Conservation (phyloP, 1,284 basidiomycete species). For the Apiotrichum veenhuisii region DNA sequence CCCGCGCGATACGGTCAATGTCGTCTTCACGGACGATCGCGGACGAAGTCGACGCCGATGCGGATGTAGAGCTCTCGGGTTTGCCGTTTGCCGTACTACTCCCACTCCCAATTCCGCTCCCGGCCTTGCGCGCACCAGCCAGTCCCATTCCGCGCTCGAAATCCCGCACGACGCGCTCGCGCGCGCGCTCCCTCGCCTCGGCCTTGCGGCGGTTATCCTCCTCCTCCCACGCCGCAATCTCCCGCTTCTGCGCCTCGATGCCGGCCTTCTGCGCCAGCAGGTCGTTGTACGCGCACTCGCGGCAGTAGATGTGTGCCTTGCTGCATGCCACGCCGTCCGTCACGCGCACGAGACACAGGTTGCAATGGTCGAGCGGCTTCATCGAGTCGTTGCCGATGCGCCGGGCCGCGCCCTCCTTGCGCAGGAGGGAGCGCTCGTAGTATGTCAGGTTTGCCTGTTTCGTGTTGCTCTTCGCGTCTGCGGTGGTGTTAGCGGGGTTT, state of each 20-base stretch:
- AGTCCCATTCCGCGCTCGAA: slow-evolving; percentile 74
- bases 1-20: slow-evolving; percentile 64
- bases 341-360: slow-evolving; percentile 74
- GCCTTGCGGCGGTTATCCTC: slow-evolving; percentile 70
- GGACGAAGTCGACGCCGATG: slow-evolving; percentile 7
- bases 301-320: slow-evolving; percentile 80
- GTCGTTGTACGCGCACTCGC: slow-evolving; percentile 63
- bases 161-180: slow-evolving; percentile 76
- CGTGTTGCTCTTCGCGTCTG: slow-evolving; percentile 49
- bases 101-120: not conserved
- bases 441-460: slow-evolving; percentile 46
- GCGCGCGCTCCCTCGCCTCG: slow-evolving; percentile 64
- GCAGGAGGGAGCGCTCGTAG: slow-evolving; percentile 46
- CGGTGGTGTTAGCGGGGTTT: slow-evolving; percentile 10
- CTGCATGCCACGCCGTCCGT: slow-evolving; percentile 74
- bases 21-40: slow-evolving; percentile 9
- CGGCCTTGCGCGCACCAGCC: slow-evolving; percentile 26
- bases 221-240: slow-evolving; percentile 65
- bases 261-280: slow-evolving; percentile 70
- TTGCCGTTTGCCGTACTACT: not conserved
- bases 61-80: not conserved
- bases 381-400: slow-evolving; percentile 85
- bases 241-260: slow-evolving; percentile 76
- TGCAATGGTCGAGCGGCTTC: slow-evolving; percentile 80
- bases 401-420: slow-evolving; percentile 52